Evolutionary conservation across 495 filamentous ascomycete genomes (phyloP).

Genomic region (Jackrogersella minutella): DNA sequence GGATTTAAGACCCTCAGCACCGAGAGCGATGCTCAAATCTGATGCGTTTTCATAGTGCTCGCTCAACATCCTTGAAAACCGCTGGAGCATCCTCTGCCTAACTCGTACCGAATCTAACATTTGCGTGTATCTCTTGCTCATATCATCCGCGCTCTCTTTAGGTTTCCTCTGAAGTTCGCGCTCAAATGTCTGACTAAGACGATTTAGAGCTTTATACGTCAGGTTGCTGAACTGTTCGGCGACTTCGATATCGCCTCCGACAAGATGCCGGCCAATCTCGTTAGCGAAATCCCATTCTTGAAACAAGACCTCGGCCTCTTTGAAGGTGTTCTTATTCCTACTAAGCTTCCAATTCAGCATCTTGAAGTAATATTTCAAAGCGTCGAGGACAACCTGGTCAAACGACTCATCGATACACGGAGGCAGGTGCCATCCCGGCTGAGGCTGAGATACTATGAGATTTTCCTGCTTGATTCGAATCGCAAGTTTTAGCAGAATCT

Average conservation of each 20-base stretch:
- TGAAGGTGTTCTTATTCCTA: slow-evolving; percentile 98
- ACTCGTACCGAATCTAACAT: slow-evolving; percentile 94
- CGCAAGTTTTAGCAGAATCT: slow-evolving; percentile 88
- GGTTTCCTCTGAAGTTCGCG: slow-evolving; percentile 82
- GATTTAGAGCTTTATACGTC: slow-evolving; percentile 87
- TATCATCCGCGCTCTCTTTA: slow-evolving; percentile 83
- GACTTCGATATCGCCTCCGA: slow-evolving; percentile 94
- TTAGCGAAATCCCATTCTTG: slow-evolving; percentile 98
- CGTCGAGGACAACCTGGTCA: slow-evolving; percentile 93
- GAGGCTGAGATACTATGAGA: slow-evolving; percentile 79
- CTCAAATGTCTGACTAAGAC: slow-evolving; percentile 90
- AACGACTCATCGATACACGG: slow-evolving; percentile 97
- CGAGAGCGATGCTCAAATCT: slow-evolving; percentile 84
- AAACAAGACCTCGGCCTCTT: slow-evolving; percentile 95
- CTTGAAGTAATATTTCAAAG: slow-evolving; percentile 96
- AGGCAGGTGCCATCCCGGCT: slow-evolving; percentile 93
- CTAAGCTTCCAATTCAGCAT: slow-evolving; percentile 97
- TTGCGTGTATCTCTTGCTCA: slow-evolving; percentile 96
- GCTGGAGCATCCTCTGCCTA: slow-evolving; percentile 79
- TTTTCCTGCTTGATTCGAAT: slow-evolving; percentile 93
- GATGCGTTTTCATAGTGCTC: slow-evolving; percentile 95
- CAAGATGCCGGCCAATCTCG: slow-evolving; percentile 84
- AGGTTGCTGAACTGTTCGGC: slow-evolving; percentile 98
- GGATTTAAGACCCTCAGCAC: slow-evolving; percentile 68
- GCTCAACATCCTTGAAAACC: slow-evolving; percentile 84